These are phyloP conservation scores for Akanthomyces dipterigenus DNA, from an alignment of 2,329 filamentous ascomycete genomes.

Conservation along the genomic window DNA sequence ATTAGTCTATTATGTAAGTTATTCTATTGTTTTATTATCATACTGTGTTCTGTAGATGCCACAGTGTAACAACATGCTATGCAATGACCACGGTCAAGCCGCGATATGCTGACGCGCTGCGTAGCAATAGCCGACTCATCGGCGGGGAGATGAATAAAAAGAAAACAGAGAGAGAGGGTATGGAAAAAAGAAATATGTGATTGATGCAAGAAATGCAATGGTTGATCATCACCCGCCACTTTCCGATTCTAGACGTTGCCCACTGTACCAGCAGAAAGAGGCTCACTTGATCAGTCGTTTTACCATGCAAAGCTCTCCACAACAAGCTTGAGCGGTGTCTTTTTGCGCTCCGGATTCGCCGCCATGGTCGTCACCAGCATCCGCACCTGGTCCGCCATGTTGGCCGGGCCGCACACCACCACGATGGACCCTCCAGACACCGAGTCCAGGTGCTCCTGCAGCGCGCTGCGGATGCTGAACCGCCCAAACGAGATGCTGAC, in stretches of 20 bases:
- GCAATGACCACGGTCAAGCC: not conserved
- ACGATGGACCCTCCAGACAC: constrained; percentile 16
- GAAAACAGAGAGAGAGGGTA: not conserved
- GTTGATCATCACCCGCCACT: not conserved
- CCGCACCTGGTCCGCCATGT: constrained; percentile 19
- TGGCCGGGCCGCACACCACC: constrained; percentile 18
- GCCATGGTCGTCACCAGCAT: constrained; percentile 13
- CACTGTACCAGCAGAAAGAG: not conserved
- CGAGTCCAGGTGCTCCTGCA: constrained; percentile 15
- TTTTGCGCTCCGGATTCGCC: constrained; percentile 6
- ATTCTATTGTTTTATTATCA: not conserved
- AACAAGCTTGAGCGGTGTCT: constrained; percentile 13
- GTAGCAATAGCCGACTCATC: not conserved
- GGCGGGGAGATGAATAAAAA: not conserved
- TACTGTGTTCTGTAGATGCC: not conserved
- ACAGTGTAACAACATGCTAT: not conserved
- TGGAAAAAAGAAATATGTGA: not conserved
- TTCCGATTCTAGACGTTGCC: not conserved
- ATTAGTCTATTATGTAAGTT: not conserved
- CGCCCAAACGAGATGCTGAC: constrained; percentile 18
- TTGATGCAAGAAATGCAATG: not conserved
- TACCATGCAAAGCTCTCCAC: constrained; percentile 15
- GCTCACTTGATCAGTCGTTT: not conserved
- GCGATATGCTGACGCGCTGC: not conserved
- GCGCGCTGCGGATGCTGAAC: constrained; percentile 14